Evolutionary conservation across 768 basidiomycete species (phyloP), one percentile per base, ranked within the genome.

Genomic region (Lactifluus volemus): DNA sequence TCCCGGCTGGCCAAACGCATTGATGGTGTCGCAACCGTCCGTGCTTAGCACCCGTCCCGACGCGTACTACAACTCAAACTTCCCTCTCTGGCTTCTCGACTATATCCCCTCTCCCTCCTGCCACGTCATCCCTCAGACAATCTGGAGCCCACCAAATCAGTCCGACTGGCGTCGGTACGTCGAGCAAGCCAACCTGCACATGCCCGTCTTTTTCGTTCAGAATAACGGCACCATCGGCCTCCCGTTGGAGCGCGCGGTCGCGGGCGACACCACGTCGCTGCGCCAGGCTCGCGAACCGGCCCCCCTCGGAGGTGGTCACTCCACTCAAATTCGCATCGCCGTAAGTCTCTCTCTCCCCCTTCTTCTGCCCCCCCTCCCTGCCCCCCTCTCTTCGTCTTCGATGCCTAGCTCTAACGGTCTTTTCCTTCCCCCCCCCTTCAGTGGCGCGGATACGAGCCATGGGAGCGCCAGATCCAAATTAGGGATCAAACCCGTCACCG

Each of bases 121-220:
- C 53, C 12, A 9, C 45, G 60, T 63, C 21, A 49, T 63, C 42
- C 42, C 63, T 2, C 63, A 63, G 45, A 15, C 45, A 41, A 55
- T 63, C 2, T 63, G 63, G 63, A 61, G 36, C 8, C 63, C 63
- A 15, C 58, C 59, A 15, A 61, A 60, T 19, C 59, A 60, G 49
- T 61, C 59, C 8, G 63, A 63, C 53, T 61, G 58, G 63, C 59
- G 59, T 5, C 63, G 59, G n/a, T 63, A 63, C 14, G 59, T 63
- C 49, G 59, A 61, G n/a, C 59, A 63, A 29, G 63, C 63, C 0
- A 34, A 12, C 8, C n/a, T 63, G 7, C 59, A 49, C 42, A 55
- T 63, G 53, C 63, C 63, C 49, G 59, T 63, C 0, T 63, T 63
- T 34, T 63, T 63, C 30, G 38, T 63, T 4, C 63, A 56, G 9